Conservation (phyloP, 2,329 filamentous ascomycete species). For the Aspergillus felis region DNA sequence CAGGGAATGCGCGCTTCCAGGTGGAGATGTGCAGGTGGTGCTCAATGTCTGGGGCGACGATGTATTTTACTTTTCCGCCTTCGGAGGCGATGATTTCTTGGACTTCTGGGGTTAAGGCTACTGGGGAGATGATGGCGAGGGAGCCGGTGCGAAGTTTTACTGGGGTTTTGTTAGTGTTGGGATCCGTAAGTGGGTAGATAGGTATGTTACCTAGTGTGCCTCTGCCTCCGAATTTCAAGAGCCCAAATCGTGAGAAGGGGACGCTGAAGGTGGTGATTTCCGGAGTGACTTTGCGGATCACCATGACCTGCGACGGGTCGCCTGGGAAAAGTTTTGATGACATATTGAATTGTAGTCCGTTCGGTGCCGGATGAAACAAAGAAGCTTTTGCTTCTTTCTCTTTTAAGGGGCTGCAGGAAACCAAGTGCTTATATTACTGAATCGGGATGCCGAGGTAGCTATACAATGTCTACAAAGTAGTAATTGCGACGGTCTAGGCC, state of each 20-base stretch:
- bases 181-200: neutral
- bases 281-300: constrained; percentile 77
- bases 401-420: too few relatives aligned
- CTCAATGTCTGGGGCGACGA: constrained; percentile 81
- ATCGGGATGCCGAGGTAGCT: neutral
- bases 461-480: neutral
- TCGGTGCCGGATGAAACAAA: too few relatives aligned
- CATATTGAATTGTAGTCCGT: neutral
- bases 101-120: constrained; percentile 73
- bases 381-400: too few relatives aligned
- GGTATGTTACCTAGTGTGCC: constrained; percentile 67
- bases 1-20: constrained; percentile 75
- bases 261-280: constrained; percentile 57
- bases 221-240: constrained; percentile 75
- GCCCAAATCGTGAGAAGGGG: constrained; percentile 77
- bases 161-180: constrained; percentile 26
- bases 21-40: constrained; percentile 89
- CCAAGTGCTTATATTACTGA: neutral
- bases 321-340: constrained; percentile 55
- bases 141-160: constrained; percentile 72
- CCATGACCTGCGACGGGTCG: constrained; percentile 78
- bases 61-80: constrained; percentile 70
- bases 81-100: constrained; percentile 57
- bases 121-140: constrained; percentile 85
- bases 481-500: neutral